Conservation (phyloP, 495 filamentous ascomycete genomes). For the Aspergillus hancockii region DNA sequence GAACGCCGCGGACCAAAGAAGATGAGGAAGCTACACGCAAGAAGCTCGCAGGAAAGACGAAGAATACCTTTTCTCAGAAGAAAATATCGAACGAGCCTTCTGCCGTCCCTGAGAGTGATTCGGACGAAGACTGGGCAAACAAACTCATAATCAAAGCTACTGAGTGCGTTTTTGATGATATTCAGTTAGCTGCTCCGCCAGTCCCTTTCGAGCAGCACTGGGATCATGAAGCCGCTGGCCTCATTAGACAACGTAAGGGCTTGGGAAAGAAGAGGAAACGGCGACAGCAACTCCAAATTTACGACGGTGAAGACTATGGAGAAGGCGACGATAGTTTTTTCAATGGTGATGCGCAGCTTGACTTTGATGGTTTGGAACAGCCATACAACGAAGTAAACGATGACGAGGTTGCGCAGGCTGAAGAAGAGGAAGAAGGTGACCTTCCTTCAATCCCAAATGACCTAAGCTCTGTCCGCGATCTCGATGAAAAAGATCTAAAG, state of each 20-base stretch:
- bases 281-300: conserved; percentile 53
- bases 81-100: conserved; percentile 16
- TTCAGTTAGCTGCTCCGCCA: conserved; percentile 73
- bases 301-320: conserved; percentile 37
- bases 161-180: conserved; percentile 77
- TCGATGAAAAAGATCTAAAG: conserved; percentile 55
- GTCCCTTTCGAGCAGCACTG: conserved; percentile 91
- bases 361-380: conserved; percentile 53
- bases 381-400: conserved; percentile 10
- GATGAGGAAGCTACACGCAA: conserved; percentile 64
- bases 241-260: conserved; percentile 40
- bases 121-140: conserved; percentile 62
- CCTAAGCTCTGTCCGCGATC: conserved; percentile 49
- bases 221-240: conserved; percentile 70
- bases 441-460: conserved; percentile 70
- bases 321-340: conserved; percentile 26
- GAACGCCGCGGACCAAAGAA: conserved; percentile 64
- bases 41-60: conserved; percentile 47
- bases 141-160: conserved; percentile 74
- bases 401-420: conserved; percentile 3
- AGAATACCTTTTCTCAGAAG: conserved; percentile 23
- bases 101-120: conserved; percentile 25
- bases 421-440: conserved; percentile 39
- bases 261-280: conserved; percentile 56
- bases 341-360: conserved; percentile 43